Evolutionary conservation across 495 filamentous ascomycete genomes (phyloP).

Genomic region (Parmelia sp.): DNA sequence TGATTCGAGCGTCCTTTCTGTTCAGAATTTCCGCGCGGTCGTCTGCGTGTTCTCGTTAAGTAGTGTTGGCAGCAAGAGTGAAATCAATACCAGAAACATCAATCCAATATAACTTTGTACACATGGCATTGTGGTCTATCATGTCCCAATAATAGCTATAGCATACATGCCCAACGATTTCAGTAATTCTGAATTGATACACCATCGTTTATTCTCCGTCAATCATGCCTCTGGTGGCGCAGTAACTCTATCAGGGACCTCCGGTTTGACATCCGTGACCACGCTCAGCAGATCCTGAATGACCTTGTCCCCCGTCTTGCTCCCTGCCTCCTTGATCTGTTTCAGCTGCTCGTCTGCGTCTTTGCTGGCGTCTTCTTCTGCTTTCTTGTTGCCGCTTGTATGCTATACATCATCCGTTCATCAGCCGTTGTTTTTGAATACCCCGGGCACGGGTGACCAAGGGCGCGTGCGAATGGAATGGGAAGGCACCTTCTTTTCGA

Average conservation of each 20-base stretch:
- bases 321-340: slow-evolving; percentile 73
- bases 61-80: background rate
- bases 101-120: background rate
- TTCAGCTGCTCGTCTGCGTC: slow-evolving; percentile 74
- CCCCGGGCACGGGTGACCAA: background rate
- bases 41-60: background rate
- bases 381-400: slow-evolving; percentile 77
- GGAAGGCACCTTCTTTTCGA: slow-evolving; percentile 73
- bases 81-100: background rate
- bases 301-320: slow-evolving; percentile 71
- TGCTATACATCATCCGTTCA: slow-evolving; percentile 47
- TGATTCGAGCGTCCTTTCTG: background rate
- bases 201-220: slow-evolving; percentile 11
- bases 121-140: background rate
- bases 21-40: background rate
- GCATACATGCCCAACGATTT: background rate
- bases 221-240: slow-evolving; percentile 20
- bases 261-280: slow-evolving; percentile 71
- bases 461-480: background rate
- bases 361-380: slow-evolving; percentile 76
- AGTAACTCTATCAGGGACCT: slow-evolving; percentile 52
- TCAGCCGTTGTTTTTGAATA: background rate
- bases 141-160: background rate
- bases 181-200: background rate
- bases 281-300: slow-evolving; percentile 72